Evolutionary conservation across 2,329 filamentous ascomycete genomes (phyloP), one percentile per base, ranked within the genome.

Genomic region (Ophiostoma ips): DNA sequence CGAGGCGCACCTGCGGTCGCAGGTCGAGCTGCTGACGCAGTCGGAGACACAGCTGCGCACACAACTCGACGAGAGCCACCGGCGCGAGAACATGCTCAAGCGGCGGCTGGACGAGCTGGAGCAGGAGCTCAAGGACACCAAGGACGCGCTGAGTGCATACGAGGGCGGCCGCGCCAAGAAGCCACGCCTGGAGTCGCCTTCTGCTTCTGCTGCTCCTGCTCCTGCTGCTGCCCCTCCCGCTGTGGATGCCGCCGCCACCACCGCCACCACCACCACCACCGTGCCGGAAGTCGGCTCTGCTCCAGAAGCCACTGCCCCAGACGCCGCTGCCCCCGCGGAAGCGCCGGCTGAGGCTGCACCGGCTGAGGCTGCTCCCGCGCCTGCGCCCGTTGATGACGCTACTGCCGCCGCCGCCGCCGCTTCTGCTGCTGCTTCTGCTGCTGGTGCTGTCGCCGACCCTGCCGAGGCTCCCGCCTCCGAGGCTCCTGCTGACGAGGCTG

Each of bases 11-110:
- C 73, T 60, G 51, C 64, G 65, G 15, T 64, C 68, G 52, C 58
- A 63, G 18, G 71, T 75, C 53, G 74, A 79, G 52, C 71, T 80
- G 40, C 70, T 73, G 8, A 66, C 67, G 15, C 71, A 67, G 52
- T 75, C 79, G 41, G 76, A 79, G 54, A 70, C 70, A 3, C 71
- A 77, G 47, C 66, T 83, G 55, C 72, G 74, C 24, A 65, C 71
- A 3, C 81, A 83, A 56, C 71, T 89, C 1, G 85, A 94, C 31
- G 84, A 90, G 48, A 80, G 82, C 44, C 82, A 88, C 58, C 76
- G 79, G 48, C 76, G 87, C 34, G 88, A 94, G 64, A 85, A 87
- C 52, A 84, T 82, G 51, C 72, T 94, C 35, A 94, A 94, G 67
- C 76, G 84, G 47, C 79, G 84, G 47, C 70, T 94, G n/a, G 83